phyloP scores from a whole-genome alignment of 2,329 filamentous ascomycete genomes.

The Dothiorella sarmentorum region DNA sequence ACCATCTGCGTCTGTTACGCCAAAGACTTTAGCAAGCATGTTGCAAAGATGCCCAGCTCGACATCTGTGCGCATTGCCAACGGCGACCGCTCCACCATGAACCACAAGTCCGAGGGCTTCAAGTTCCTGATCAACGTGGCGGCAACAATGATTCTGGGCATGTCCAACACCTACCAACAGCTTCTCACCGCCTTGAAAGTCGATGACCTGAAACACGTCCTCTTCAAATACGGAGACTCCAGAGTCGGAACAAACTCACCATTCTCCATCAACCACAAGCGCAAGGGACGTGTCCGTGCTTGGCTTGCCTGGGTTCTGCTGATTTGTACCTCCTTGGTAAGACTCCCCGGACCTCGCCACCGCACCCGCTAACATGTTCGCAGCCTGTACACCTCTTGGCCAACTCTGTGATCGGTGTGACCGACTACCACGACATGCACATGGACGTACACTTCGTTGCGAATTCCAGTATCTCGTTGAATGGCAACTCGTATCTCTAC shows the following conservation, averaged over 20 bases:
- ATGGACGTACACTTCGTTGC: neutral
- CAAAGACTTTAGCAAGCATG: neutral
- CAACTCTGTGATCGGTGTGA: slow-evolving; percentile 30
- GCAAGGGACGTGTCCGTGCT: slow-evolving; percentile 22
- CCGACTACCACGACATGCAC: neutral
- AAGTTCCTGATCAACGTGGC: slow-evolving; percentile 30
- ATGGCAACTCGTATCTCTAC: neutral
- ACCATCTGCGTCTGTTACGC: slow-evolving; percentile 19
- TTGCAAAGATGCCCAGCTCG: neutral
- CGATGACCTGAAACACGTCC: slow-evolving; percentile 26
- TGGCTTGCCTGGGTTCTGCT: slow-evolving; percentile 31
- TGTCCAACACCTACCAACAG: slow-evolving; percentile 35
- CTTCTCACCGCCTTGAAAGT: slow-evolving; percentile 29
- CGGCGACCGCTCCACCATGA: neutral
- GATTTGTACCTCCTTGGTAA: slow-evolving; percentile 21
- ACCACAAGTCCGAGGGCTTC: slow-evolving; percentile 3
- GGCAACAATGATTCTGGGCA: slow-evolving; percentile 31
- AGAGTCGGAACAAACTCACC: slow-evolving; percentile 33
- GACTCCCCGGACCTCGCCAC: neutral
- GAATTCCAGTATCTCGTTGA: too few relatives aligned
- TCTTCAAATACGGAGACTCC: slow-evolving; percentile 31
- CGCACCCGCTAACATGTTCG: neutral
- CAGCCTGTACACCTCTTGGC: slow-evolving; percentile 31
- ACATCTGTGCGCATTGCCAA: slow-evolving; percentile 7
- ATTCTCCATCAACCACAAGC: slow-evolving; percentile 31